A percentile compares a stretch with the other conserved stretches of the same genome.
phyloP scores from a whole-genome alignment of 2,329 filamentous ascomycete genomes.

The Elsinoe arachidis region DNA sequence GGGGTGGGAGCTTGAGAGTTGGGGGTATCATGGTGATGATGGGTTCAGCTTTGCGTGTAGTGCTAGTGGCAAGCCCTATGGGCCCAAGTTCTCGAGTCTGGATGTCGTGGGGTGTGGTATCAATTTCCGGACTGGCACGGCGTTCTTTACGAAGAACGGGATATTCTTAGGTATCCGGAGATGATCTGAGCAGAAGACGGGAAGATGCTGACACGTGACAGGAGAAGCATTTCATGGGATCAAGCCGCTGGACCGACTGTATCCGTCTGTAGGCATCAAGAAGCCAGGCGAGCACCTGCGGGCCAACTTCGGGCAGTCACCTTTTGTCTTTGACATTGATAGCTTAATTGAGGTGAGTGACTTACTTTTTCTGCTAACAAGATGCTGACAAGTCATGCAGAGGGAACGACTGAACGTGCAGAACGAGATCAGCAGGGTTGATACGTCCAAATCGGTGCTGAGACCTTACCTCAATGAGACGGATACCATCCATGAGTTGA shows the following conservation, averaged over 20 bases:
- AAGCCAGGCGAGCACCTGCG: conserved; percentile 51
- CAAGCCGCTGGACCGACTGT: conserved; percentile 48
- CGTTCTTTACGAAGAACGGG: conserved; percentile 60
- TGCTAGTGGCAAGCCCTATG: conserved; percentile 49
- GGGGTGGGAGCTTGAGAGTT: conserved; percentile 58
- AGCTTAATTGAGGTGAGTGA: conserved; percentile 63
- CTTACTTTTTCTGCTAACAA: neutral
- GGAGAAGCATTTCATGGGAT: conserved; percentile 64
- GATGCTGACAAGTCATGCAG: conserved; percentile 31
- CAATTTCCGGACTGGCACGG: conserved; percentile 52
- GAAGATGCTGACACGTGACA: conserved; percentile 27
- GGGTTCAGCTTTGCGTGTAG: conserved; percentile 54
- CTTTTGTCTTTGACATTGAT: conserved; percentile 89
- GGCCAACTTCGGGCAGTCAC: conserved; percentile 57
- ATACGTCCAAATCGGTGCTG: conserved; percentile 49
- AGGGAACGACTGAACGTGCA: conserved; percentile 53
- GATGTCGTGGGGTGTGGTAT: conserved; percentile 58
- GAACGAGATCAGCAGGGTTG: conserved; percentile 48
- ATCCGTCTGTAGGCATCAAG: conserved; percentile 59
- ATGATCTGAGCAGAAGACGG: neutral
- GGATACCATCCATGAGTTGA: conserved; percentile 70
- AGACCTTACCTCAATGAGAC: conserved; percentile 61
- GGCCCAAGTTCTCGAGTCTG: conserved; percentile 49
- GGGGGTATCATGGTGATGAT: conserved; percentile 60
- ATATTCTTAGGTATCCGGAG: conserved; percentile 44